Base-by-base conservation (phyloP, 352 stramenopile species). In the Pseudoperonospora humuli region DNA sequence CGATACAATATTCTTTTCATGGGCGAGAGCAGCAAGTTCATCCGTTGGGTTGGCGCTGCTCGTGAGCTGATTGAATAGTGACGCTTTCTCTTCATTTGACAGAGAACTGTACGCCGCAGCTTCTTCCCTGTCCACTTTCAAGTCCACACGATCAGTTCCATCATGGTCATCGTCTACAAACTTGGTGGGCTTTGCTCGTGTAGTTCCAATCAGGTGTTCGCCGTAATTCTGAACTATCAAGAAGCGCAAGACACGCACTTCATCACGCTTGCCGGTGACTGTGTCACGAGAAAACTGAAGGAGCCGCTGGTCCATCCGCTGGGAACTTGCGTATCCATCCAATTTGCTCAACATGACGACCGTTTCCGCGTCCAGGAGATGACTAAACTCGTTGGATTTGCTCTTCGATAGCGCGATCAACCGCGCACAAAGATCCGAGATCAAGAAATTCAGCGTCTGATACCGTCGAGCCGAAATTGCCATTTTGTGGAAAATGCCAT, bases 181-280 rank as follows among this genome's bases (percentile, higher is more conserved):
- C 15, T 60, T 49, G 2, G 37, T 41, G 8, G 61, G 45, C 0
- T 67, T 47, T 3, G 45, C 40, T 1, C 75, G 43, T 5, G 49
- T 46, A 14, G 68, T 68, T 20, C 55, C 62, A 17, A 91, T 84
- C 6, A 91, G 36, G 34, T 84, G 68, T 13, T 91, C 74, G 9
- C 65, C 59, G 21, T 81, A 91, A 50, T 88, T 91, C 36, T 88
- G 76, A n/a, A 87, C 48, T 1, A 86, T 47, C 10, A 92, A 54
- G 23, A 89, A 86, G 1, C 76, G 76, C 2, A 89, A 46, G 20
- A 84, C 54, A 7, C 74, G 56, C 14, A 67, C 40, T 34, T 68
- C 58, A 1, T 68, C 45, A 24, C 58, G 55, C 10, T 68, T 56
- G 5, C 45, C 36, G 3, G 25, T 41, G 5, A 83, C 40, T 8